Evolutionary conservation across 228 moss, liverwort and hornwort species (phyloP).

Genomic region (Sphagnum fallax): DNA sequence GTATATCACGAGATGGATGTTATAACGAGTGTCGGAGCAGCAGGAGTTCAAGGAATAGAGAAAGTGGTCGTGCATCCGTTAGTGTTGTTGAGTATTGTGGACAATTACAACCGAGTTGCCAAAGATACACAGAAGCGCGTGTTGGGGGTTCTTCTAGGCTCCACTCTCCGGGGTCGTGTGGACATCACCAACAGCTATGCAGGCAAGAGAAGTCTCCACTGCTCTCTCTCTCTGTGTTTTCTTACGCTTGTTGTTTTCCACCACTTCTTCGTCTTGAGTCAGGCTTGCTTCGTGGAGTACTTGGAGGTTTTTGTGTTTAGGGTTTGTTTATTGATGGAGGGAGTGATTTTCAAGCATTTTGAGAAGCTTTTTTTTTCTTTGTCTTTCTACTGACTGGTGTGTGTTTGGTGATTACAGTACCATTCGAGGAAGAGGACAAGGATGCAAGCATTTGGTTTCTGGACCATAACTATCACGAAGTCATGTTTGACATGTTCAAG

Average conservation of each 20-base stretch:
- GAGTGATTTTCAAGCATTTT: too few species aligned
- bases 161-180: slow-evolving; percentile 88
- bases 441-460: slow-evolving; percentile 95
- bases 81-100: slow-evolving; percentile 92
- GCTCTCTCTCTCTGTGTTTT: not conserved
- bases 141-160: slow-evolving; percentile 83
- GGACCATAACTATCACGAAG: slow-evolving; percentile 98
- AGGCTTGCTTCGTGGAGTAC: too few species aligned
- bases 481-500: slow-evolving; percentile 99
- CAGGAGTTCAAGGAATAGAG: slow-evolving; percentile 54
- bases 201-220: slow-evolving; percentile 20
- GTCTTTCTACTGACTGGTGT: too few species aligned
- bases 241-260: not conserved
- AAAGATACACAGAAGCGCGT: slow-evolving; percentile 94
- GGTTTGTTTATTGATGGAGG: too few species aligned
- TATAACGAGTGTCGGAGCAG: slow-evolving; percentile 67
- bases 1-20: slow-evolving; percentile 44
- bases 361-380: too few species aligned
- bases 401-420: slow-evolving; percentile 11
- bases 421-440: slow-evolving; percentile 96
- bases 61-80: slow-evolving; percentile 97
- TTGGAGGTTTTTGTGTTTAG: too few species aligned
- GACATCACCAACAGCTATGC: slow-evolving; percentile 97
- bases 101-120: slow-evolving; percentile 91
- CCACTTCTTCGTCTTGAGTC: not conserved